These are phyloP conservation scores for Pichia cabralensis DNA, from an alignment of 805 yeast species.

Conservation along the genomic window DNA sequence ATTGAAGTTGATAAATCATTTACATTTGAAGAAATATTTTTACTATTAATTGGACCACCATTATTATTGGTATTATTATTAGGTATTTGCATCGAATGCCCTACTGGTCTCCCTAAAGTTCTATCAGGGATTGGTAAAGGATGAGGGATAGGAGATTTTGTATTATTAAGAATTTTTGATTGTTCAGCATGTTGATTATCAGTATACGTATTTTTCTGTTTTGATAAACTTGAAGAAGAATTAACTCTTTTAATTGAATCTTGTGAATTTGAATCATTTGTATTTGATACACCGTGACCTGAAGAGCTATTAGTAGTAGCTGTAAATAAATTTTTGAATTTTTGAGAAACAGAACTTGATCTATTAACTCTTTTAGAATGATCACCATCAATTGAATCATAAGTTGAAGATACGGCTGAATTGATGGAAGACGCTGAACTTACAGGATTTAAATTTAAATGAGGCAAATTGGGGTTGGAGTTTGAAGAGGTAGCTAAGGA, in stretches of 20 bases:
- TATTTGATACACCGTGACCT: too few relatives aligned
- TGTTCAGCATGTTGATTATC: background rate
- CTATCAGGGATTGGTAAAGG: constrained; percentile 13
- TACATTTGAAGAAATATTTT: too few relatives aligned
- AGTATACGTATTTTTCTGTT: background rate
- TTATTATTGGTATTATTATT: too few relatives aligned
- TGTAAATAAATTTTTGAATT: constrained; percentile 22
- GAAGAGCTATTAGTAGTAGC: too few relatives aligned
- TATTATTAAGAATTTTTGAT: background rate
- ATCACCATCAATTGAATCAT: background rate
- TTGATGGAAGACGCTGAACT: background rate
- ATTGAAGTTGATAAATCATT: background rate
- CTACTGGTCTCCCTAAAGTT: constrained; percentile 6
- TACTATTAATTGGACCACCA: too few relatives aligned
- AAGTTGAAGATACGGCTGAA: background rate
- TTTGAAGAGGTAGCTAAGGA: too few relatives aligned
- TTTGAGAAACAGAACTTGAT: constrained; percentile 23
- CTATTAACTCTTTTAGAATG: constrained; percentile 8
- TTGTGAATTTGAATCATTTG: constrained; percentile 1
- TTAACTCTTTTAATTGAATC: constrained; percentile 1
- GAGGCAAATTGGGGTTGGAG: background rate
- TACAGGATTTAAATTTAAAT: background rate
- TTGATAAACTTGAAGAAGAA: constrained; percentile 1
- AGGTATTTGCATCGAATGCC: background rate
- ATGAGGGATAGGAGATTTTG: constrained; percentile 1